Evolutionary conservation across 2,329 filamentous ascomycete species (phyloP), one percentile per base, ranked within the genome.

Genomic region (Ceratocystis cubensis): DNA sequence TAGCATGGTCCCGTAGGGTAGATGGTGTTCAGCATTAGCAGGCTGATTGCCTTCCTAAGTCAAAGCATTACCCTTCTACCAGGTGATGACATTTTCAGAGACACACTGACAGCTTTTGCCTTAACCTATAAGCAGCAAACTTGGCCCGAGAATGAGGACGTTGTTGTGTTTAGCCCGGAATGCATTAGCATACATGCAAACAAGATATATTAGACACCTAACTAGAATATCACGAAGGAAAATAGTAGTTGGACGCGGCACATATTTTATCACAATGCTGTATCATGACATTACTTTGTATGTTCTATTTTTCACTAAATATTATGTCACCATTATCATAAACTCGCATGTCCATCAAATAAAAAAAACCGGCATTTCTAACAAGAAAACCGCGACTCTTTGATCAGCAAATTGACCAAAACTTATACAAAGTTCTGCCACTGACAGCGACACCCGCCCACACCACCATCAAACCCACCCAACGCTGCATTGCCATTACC

Each of bases 71-170:
- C 85, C 0, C 74, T 88, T 61, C 73, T 85, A 68, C 84, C 84
- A 1, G 85, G 85, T 2, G 84, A 87, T 73, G 62, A 87, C 64
- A 85, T 88, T 69, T 87, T 87, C 70, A 88, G 84, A 2, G 85
- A 85, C 70, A 88, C 85, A 73, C 88, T 87, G 0, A 81, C 84
- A 69, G 88, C 87, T 41, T 87, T 91, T 22, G 87, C 85, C 1
- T 86, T 88, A 82, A 87, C 86, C 15, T 80, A 82, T 63, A 85
- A 81, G 66, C 86, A 87, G 2, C 82, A 81, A 67, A 70, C 88
- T 8, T 89, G 86, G 85, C 75, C 90, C 66, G 84, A 86, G 74
- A 80, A 90, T 73, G 85, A 86, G 3, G 88, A 90, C 73, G 75
- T 84, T 25, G 85, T 89, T 22, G 84, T 89, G 72, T 87, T 90